Evolutionary conservation across 106 monocot species (phyloP), one percentile per base, ranked within the genome.

Genomic region (Hemerocallis citrina): DNA sequence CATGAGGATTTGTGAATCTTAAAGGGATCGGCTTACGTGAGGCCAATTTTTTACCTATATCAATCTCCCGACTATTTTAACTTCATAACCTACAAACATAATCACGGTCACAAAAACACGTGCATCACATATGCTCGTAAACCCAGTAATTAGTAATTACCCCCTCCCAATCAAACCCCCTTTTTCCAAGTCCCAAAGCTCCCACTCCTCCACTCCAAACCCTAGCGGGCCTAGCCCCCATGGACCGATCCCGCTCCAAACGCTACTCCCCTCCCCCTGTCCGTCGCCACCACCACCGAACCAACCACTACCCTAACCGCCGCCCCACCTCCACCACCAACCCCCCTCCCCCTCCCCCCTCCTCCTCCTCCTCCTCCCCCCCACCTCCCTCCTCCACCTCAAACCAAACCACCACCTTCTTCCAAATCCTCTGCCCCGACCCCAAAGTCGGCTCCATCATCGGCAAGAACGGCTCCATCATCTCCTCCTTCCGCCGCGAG

Each of bases 231-330:
- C n/a, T n/a, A n/a, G n/a, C n/a, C n/a, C n/a, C n/a, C n/a, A 92
- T 92, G 92, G 92, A 92, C 29, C 61, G 92, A 66, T 77, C 92
- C 6, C 85, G 91, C 44, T 82, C 91, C 24, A 92, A 92, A 72
- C 76, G 92, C 27, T 62, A 61, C 44, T 86, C 75, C 37, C 70
- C 80, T 27, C 85, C 75, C 35, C 45, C 45, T 19, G n/a, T n/a
- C n/a, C 45, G 19, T 17, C 76, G 80, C 55, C 41, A 76, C 44
- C 79, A 45, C 19, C 45, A 16, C 45, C 45, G 45, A n/a, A n/a
- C 70, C 35, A 59, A 55, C n/a, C 78, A 85, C 55, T 80, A 72
- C 55, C 61, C 80, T 63, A 55, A 50, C 68, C 29, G 51, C 56
- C 38, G 25, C 52, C 59, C 44, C 45, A 31, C 45, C 49, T 41